These are phyloP conservation scores for Botrytis porri DNA, from an alignment of 2,329 filamentous ascomycete species.

Conservation along the genomic window DNA sequence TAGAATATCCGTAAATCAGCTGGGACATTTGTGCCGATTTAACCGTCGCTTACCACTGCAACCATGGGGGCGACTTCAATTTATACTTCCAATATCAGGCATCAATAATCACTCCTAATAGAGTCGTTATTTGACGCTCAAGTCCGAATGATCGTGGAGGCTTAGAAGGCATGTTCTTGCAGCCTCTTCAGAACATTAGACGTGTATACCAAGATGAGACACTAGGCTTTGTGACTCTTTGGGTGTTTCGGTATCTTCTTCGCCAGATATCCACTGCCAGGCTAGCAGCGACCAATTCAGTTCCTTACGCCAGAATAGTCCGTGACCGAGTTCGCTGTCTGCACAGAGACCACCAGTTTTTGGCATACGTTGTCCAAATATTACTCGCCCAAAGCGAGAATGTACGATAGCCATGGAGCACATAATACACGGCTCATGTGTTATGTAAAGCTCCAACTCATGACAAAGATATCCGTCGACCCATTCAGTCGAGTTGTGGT, in stretches of 20 bases:
- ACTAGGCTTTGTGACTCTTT: background rate
- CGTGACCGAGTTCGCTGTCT: conserved; percentile 65
- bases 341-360: conserved; percentile 79
- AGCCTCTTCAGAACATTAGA: background rate
- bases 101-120: no score
- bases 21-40: background rate
- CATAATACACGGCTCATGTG: conserved; percentile 94
- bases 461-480: conserved; percentile 87
- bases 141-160: background rate
- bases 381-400: conserved; percentile 82
- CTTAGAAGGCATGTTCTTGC: background rate
- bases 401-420: conserved; percentile 96
- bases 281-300: conserved; percentile 83
- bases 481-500: conserved; percentile 61
- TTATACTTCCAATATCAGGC: background rate
- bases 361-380: conserved; percentile 77
- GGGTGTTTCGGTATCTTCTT: background rate
- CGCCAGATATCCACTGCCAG: conserved; percentile 55
- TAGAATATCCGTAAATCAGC: background rate
- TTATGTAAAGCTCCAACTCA: conserved; percentile 88
- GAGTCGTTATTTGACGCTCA: background rate
- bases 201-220: background rate
- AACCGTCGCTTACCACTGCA: background rate
- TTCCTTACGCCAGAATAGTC: conserved; percentile 70
- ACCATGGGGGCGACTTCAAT: background rate